Conservation (phyloP, 306 rosid species). For the cucumber (Cucumis sativus) region Cucumber_9930_V3 NC_026658.2:13925001-13925500, state of each 20-base stretch:
- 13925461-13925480: too few species aligned
- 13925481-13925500: slow-evolving; percentile 35
- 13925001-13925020: slow-evolving; percentile 55
- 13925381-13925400: slow-evolving; percentile 25
- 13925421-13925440: too few species aligned
- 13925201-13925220: slow-evolving; percentile 34
- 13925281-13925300: slow-evolving; percentile 14
- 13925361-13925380: slow-evolving; percentile 61
- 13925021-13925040: slow-evolving; percentile 49
- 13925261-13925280: slow-evolving; percentile 32
- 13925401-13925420: too few species aligned
- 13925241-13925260: slow-evolving; percentile 21
- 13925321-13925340: slow-evolving; percentile 22
- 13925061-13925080: slow-evolving; percentile 75
- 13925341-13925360: slow-evolving; percentile 55
- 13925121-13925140: slow-evolving; percentile 58
- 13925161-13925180: slow-evolving; percentile 5
- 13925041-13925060: slow-evolving; percentile 74
- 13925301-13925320: slow-evolving; percentile 18
- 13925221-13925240: slow-evolving; percentile 31
- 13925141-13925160: slow-evolving; percentile 29
- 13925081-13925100: slow-evolving; percentile 75
- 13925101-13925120: slow-evolving; percentile 79
- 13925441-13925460: too few species aligned
- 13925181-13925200: slow-evolving; percentile 30